Evolutionary conservation across 1,139 yeast genomes (phyloP).

Genomic region (Debaryomyces nepalensis): DNA sequence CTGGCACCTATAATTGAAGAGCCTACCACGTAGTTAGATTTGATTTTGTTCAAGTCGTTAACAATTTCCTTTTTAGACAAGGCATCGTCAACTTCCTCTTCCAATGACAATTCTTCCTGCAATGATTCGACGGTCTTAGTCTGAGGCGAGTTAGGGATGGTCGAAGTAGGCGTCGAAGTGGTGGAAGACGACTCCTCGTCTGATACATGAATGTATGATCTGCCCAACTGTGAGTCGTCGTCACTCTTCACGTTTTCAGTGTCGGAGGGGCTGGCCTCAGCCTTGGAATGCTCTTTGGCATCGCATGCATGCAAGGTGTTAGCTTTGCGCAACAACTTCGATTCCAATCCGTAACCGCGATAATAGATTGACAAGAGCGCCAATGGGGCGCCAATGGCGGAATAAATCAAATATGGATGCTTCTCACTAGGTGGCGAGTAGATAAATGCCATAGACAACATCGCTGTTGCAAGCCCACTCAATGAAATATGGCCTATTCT

Average conservation of each 20-base stretch:
- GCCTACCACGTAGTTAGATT: conserved; percentile 38
- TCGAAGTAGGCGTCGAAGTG: conserved; percentile 34
- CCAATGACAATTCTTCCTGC: conserved; percentile 31
- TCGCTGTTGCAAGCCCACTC: conserved; percentile 42
- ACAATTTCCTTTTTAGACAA: conserved; percentile 46
- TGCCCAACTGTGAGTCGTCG: conserved; percentile 48
- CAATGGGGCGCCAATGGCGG: conserved; percentile 55
- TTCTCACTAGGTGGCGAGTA: conserved; percentile 48
- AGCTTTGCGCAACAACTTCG: conserved; percentile 19
- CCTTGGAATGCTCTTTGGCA: not conserved
- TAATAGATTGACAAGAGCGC: conserved; percentile 34
- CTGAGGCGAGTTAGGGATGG: conserved; percentile 40
- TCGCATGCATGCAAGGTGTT: conserved; percentile 6
- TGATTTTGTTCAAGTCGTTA: conserved; percentile 36
- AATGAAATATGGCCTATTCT: conserved; percentile 37
- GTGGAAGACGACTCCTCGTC: conserved; percentile 43
- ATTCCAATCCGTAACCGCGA: conserved; percentile 22
- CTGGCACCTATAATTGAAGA: conserved; percentile 47
- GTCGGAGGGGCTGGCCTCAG: not conserved
- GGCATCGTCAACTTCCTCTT: conserved; percentile 47
- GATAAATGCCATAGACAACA: conserved; percentile 48
- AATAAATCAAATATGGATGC: conserved; percentile 61
- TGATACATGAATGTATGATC: conserved; percentile 55
- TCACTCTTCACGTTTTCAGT: conserved; percentile 21
- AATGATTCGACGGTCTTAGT: conserved; percentile 20